Evolutionary conservation across 2,329 filamentous ascomycete species (phyloP).

Genomic region (Bretziella fagacearum): DNA sequence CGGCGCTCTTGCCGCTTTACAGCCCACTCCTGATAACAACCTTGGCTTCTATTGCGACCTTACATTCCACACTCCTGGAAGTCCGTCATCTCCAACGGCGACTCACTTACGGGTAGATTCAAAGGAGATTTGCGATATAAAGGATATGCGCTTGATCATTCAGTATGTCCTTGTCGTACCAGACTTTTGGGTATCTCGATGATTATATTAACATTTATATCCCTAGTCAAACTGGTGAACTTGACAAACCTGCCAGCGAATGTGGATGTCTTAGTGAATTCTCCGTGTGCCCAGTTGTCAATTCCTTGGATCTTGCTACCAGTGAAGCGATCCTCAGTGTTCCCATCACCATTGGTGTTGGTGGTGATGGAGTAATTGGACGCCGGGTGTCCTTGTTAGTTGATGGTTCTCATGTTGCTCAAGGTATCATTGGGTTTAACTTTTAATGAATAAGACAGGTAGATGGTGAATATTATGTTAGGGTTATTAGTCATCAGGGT

Average conservation of each 20-base stretch:
- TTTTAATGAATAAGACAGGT: neutral
- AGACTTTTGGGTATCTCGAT: too few relatives aligned
- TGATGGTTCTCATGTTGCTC: slow-evolving; percentile 22
- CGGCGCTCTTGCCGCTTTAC: slow-evolving; percentile 30
- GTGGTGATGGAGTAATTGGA: slow-evolving; percentile 31
- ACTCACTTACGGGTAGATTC: slow-evolving; percentile 29
- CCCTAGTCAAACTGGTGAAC: slow-evolving; percentile 10
- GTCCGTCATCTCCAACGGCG: slow-evolving; percentile 23
- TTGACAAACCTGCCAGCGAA: slow-evolving; percentile 26
- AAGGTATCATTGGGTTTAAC: slow-evolving; percentile 36
- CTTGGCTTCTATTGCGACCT: slow-evolving; percentile 23
- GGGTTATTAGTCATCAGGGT: neutral
- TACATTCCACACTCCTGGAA: slow-evolving; percentile 27
- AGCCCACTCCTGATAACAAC: slow-evolving; percentile 16
- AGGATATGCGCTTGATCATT: slow-evolving; percentile 25
- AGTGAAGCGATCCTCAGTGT: slow-evolving; percentile 19
- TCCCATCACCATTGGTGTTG: slow-evolving; percentile 29
- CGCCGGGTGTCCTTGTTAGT: slow-evolving; percentile 28
- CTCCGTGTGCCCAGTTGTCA: neutral
- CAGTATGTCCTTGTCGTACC: slow-evolving; percentile 23
- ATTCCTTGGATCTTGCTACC: neutral
- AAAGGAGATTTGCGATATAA: slow-evolving; percentile 16
- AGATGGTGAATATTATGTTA: neutral
- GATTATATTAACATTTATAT: neutral
- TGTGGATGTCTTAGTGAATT: slow-evolving; percentile 20